Percentiles rank a stretch among this genome's conserved stretches.
Conservation (phyloP, 2,329 filamentous ascomycete genomes). For the Pyrenophora teres region DNA sequence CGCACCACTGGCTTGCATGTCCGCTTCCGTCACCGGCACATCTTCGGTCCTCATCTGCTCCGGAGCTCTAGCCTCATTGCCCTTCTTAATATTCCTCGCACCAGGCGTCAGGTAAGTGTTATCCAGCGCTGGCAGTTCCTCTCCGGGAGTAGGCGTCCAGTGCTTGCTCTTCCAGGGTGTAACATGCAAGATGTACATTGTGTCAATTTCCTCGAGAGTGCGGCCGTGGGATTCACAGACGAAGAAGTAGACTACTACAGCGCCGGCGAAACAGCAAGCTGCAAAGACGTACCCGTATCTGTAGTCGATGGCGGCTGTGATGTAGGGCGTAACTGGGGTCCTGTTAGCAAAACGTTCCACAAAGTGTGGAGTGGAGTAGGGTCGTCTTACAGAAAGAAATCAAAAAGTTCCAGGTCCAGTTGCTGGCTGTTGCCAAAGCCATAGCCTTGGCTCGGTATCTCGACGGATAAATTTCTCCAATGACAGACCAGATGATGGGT, state of each 20-base stretch:
- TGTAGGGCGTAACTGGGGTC: slow-evolving; percentile 69
- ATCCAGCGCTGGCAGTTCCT: slow-evolving; percentile 42
- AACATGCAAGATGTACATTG: slow-evolving; percentile 69
- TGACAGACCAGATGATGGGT: slow-evolving; percentile 72
- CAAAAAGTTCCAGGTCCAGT: slow-evolving; percentile 53
- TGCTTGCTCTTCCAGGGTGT: slow-evolving; percentile 65
- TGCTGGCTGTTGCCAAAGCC: slow-evolving; percentile 52
- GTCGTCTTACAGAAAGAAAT: slow-evolving; percentile 59
- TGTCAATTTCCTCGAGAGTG: slow-evolving; percentile 77
- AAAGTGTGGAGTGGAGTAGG: not conserved
- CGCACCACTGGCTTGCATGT: slow-evolving; percentile 20
- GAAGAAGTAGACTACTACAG: slow-evolving; percentile 75
- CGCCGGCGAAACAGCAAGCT: slow-evolving; percentile 68
- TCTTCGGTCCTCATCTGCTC: slow-evolving; percentile 30
- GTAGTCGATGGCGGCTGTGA: slow-evolving; percentile 72
- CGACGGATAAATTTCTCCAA: slow-evolving; percentile 68
- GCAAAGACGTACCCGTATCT: slow-evolving; percentile 78
- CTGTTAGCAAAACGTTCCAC: not conserved
- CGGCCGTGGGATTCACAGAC: slow-evolving; percentile 75
- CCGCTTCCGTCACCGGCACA: slow-evolving; percentile 18
- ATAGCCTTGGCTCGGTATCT: slow-evolving; percentile 55
- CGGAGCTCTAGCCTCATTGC: slow-evolving; percentile 36
- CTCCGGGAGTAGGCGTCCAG: slow-evolving; percentile 52
- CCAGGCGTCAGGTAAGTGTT: slow-evolving; percentile 43
- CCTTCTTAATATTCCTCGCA: slow-evolving; percentile 43